Conservation (phyloP, 805 yeast species). For the Jamesozyma hellenica region DNA sequence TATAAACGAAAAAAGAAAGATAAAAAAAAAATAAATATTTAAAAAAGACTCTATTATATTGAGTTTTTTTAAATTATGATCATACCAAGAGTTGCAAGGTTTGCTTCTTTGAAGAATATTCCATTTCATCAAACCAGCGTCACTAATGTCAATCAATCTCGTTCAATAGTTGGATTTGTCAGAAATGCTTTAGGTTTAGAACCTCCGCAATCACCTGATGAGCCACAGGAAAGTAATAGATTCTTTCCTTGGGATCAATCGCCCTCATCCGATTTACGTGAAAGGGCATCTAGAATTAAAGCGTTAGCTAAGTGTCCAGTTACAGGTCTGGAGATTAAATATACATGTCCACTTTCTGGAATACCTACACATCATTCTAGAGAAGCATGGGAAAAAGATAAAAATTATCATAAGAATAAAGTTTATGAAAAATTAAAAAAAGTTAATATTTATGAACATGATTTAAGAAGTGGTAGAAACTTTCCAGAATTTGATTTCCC, state of each 20-base stretch:
- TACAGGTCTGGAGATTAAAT: slow-evolving; percentile 71
- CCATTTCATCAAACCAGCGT: neutral
- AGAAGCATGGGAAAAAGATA: slow-evolving; percentile 84
- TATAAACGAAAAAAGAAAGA: neutral
- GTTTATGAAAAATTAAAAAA: slow-evolving; percentile 69
- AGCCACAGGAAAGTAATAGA: slow-evolving; percentile 62
- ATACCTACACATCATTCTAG: slow-evolving; percentile 91
- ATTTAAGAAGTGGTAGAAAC: slow-evolving; percentile 83
- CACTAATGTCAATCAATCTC: slow-evolving; percentile 1
- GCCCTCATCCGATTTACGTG: slow-evolving; percentile 78
- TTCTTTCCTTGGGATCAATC: slow-evolving; percentile 90
- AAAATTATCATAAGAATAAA: slow-evolving; percentile 55
- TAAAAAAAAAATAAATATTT: neutral
- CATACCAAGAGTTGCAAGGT: slow-evolving; percentile 1
- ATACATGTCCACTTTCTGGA: slow-evolving; percentile 88
- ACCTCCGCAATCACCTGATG: slow-evolving; percentile 53
- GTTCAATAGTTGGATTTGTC: slow-evolving; percentile 24
- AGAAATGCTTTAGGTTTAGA: slow-evolving; percentile 48
- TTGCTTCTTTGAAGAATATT: neutral
- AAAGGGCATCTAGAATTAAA: slow-evolving; percentile 84
- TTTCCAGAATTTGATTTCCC: slow-evolving; percentile 97
- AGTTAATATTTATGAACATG: slow-evolving; percentile 91
- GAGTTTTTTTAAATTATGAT: slow-evolving; percentile 3
- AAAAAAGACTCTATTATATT: too few relatives aligned
- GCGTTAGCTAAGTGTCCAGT: slow-evolving; percentile 88